Conservation (phyloP, 345 rosid genomes). For the Mallotus nudiflorus region DNA sequence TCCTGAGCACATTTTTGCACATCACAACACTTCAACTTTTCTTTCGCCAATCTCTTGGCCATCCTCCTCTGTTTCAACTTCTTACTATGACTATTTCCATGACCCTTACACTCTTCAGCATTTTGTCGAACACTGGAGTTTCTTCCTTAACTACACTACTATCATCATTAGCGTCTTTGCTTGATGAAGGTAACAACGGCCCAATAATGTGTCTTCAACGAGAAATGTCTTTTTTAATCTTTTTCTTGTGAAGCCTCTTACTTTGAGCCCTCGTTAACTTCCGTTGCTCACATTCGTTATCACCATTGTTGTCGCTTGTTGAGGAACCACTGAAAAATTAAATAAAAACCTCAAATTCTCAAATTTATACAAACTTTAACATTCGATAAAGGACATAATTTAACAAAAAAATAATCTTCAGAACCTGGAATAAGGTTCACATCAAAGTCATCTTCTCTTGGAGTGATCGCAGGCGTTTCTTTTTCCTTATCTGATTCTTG, state of each 20-base stretch:
- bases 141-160: conserved; percentile 18
- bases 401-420: neutral
- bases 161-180: neutral
- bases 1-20: neutral
- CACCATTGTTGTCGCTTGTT: conserved; percentile 19
- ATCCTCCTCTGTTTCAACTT: conserved; percentile 55
- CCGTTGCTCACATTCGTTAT: conserved; percentile 16
- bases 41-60: conserved; percentile 54
- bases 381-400: neutral
- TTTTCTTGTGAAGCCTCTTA: conserved; percentile 68
- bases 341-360: neutral
- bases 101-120: conserved; percentile 5
- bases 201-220: conserved; percentile 58
- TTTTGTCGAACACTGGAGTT: conserved; percentile 55
- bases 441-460: conserved; percentile 25
- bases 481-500: conserved; percentile 18
- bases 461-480: neutral
- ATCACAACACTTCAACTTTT: conserved; percentile 8
- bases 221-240: conserved; percentile 54
- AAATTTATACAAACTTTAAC: too few relatives aligned
- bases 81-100: conserved; percentile 30
- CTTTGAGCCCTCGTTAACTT: conserved; percentile 73
- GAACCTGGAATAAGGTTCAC: conserved; percentile 52
- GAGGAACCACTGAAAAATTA: conserved; percentile 20
- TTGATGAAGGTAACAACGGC: conserved; percentile 49